Evolutionary conservation across 2,329 filamentous ascomycete genomes (phyloP).

Genomic region (Xylaria sp.): DNA sequence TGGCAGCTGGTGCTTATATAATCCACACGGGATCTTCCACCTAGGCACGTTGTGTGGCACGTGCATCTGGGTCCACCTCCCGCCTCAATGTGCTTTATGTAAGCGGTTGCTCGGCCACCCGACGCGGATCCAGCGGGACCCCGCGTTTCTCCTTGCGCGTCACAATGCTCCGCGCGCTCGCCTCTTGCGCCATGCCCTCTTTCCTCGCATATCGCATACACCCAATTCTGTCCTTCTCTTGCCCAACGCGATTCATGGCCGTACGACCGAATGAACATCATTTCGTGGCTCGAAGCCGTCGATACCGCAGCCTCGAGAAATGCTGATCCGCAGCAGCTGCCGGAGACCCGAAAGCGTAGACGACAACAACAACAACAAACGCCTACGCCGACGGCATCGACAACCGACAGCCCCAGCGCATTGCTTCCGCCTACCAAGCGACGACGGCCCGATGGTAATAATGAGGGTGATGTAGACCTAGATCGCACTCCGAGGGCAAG

Average conservation of each 20-base stretch:
- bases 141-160: constrained; percentile 13
- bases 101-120: constrained; percentile 17
- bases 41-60: no score
- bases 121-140: constrained; percentile 1
- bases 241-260: constrained; percentile 14
- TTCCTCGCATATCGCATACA: constrained; percentile 1
- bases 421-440: constrained; percentile 13
- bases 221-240: constrained; percentile 14
- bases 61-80: no score
- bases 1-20: not conserved
- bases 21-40: not conserved
- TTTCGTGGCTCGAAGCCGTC: constrained; percentile 16
- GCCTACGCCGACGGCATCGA: constrained; percentile 12
- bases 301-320: constrained; percentile 9
- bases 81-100: not conserved
- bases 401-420: constrained; percentile 11
- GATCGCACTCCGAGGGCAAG: constrained; percentile 16
- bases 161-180: constrained; percentile 14
- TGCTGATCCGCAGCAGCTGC: constrained; percentile 10
- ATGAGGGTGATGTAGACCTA: constrained; percentile 7
- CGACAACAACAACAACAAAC: constrained; percentile 3
- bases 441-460: constrained; percentile 8
- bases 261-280: constrained; percentile 17
- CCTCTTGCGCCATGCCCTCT: constrained; percentile 13
- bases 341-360: constrained; percentile 15